phyloP scores from a whole-genome alignment of 2,329 filamentous ascomycete genomes.

The Sarocladium oryzae region DNA sequence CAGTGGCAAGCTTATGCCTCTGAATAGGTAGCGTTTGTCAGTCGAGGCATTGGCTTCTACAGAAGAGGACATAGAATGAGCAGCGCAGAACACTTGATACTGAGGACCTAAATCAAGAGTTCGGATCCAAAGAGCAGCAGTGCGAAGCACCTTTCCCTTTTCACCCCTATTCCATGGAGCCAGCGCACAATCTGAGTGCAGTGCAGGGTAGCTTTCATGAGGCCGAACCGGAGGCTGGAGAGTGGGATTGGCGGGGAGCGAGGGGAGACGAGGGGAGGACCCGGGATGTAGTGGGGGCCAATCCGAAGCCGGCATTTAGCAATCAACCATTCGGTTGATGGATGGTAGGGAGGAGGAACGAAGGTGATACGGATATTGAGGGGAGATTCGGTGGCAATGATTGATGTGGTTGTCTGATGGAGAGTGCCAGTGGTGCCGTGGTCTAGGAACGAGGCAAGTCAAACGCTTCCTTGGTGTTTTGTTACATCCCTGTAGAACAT shows the following conservation, averaged over 20 bases:
- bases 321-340: slow-evolving; percentile 17
- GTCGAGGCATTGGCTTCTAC: no score
- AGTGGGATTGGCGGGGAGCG: slow-evolving; percentile 8
- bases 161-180: no score
- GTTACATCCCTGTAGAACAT: no score
- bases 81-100: no score
- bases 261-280: slow-evolving; percentile 5
- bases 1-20: background rate
- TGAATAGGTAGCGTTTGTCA: no score
- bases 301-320: slow-evolving; percentile 20
- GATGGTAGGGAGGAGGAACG: background rate
- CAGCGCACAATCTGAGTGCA: no score
- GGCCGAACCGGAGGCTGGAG: slow-evolving; percentile 5
- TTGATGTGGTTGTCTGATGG: slow-evolving; percentile 11
- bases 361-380: background rate
- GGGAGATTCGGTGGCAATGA: background rate
- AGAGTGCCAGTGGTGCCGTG: slow-evolving; percentile 10
- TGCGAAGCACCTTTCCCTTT: no score
- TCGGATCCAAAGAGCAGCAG: no score
- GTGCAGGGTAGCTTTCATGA: background rate
- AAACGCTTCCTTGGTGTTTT: background rate
- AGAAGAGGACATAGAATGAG: no score
- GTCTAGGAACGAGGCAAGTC: background rate
- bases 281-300: slow-evolving; percentile 13
- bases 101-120: no score